Percentiles rank a stretch among this genome's conserved stretches.
phyloP scores from a whole-genome alignment of 176 grass and related monocot genomes.

The Aegilops sharonensis region DNA sequence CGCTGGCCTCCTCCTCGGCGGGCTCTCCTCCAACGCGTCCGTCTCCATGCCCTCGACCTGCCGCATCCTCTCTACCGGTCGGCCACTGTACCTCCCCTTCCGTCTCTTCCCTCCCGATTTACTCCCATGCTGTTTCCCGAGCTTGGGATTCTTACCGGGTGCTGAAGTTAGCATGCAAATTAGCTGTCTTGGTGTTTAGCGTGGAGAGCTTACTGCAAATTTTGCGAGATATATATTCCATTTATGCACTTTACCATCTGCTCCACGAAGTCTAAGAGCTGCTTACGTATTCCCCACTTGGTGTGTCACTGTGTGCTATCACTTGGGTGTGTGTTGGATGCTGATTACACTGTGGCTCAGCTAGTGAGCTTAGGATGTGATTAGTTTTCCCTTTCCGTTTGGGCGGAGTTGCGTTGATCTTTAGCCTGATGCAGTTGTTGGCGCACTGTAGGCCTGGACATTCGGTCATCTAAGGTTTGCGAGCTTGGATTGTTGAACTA shows the following conservation, averaged over 20 bases:
- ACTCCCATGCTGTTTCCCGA: background rate
- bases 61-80: slow-evolving; percentile 81
- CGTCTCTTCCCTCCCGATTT: background rate
- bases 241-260: background rate
- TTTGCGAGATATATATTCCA: background rate
- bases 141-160: background rate
- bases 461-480: slow-evolving; percentile 83
- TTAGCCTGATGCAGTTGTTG: slow-evolving; percentile 28
- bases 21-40: slow-evolving; percentile 55
- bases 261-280: background rate
- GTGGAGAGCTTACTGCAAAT: background rate
- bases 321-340: background rate
- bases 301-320: background rate
- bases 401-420: background rate
- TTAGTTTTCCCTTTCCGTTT: slow-evolving; percentile 23
- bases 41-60: slow-evolving; percentile 84
- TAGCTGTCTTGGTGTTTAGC: background rate
- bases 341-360: background rate
- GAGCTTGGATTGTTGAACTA: slow-evolving; percentile 88
- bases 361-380: background rate
- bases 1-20: slow-evolving; percentile 57
- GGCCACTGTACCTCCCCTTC: slow-evolving; percentile 7
- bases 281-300: background rate
- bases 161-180: background rate
- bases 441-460: slow-evolving; percentile 63